Evolutionary conservation across 495 filamentous ascomycete species (phyloP).

Genomic region (Cladorrhinum samala): DNA sequence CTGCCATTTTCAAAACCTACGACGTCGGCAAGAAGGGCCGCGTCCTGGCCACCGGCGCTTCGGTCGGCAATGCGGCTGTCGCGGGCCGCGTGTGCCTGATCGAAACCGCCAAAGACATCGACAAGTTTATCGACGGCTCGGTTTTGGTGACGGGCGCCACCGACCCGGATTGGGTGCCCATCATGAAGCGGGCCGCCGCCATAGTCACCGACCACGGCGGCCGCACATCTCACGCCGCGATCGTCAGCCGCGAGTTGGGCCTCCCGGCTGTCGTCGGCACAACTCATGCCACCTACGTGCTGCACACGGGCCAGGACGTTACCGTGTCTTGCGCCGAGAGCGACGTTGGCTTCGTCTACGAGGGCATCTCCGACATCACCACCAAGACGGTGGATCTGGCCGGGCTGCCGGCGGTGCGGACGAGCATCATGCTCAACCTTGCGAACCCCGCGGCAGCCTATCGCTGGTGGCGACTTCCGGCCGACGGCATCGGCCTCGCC

Average conservation of each 20-base stretch:
- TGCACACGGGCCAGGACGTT: constrained; percentile 32
- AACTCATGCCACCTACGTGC: constrained; percentile 26
- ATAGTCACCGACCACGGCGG: constrained; percentile 37
- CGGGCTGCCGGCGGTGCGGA: constrained; percentile 1
- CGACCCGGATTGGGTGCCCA: constrained; percentile 35
- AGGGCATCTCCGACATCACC: constrained; percentile 24
- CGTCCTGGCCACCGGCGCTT: constrained; percentile 21
- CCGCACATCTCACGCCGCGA: constrained; percentile 36
- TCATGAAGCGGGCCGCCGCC: constrained; percentile 33
- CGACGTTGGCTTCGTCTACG: constrained; percentile 32
- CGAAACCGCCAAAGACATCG: constrained; percentile 24
- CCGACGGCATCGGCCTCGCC: constrained; percentile 23
- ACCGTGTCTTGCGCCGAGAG: constrained; percentile 36
- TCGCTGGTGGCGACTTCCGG: constrained; percentile 23
- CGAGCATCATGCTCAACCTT: constrained; percentile 20
- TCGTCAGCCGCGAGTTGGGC: constrained; percentile 36
- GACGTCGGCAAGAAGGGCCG: constrained; percentile 24
- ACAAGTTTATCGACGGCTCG: constrained; percentile 26
- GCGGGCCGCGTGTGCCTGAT: constrained; percentile 30
- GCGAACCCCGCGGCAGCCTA: constrained; percentile 32
- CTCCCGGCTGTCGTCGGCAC: constrained; percentile 32
- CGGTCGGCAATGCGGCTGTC: constrained; percentile 32
- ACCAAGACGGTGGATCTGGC: constrained; percentile 24
- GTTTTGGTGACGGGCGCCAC: constrained; percentile 29
- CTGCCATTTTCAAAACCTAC: constrained; percentile 27